Conservation (phyloP, 1,284 basidiomycete genomes). For the Blastosporella zonata region DNA sequence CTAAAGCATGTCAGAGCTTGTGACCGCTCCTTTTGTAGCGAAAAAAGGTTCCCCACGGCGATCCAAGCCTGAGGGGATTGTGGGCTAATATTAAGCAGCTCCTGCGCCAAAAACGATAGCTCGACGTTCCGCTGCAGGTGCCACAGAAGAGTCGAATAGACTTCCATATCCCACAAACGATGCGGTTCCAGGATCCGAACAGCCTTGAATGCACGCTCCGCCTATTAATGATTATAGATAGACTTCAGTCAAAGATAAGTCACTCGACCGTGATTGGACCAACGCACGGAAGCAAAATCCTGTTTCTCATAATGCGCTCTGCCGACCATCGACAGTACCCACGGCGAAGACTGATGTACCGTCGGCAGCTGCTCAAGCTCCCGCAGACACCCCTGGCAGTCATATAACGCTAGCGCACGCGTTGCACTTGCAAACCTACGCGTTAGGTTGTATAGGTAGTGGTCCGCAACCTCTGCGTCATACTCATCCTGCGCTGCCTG, state of each 20-base stretch:
- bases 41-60: constrained; percentile 90
- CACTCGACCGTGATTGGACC: constrained; percentile 12
- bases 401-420: constrained; percentile 70
- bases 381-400: constrained; percentile 69
- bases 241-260: constrained; percentile 26
- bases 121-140: constrained; percentile 80
- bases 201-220: constrained; percentile 82
- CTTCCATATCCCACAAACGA: constrained; percentile 87
- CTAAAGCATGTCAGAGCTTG: constrained; percentile 91
- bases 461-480: constrained; percentile 71
- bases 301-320: constrained; percentile 84
- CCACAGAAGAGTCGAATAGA: constrained; percentile 93
- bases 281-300: constrained; percentile 81
- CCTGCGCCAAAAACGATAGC: constrained; percentile 88
- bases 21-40: constrained; percentile 84
- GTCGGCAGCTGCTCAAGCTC: constrained; percentile 77
- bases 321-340: constrained; percentile 79
- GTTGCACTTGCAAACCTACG: constrained; percentile 79
- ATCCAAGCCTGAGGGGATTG: constrained; percentile 91
- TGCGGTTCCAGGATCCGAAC: constrained; percentile 82
- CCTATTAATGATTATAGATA: constrained; percentile 41
- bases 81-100: constrained; percentile 78
- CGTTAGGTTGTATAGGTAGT: constrained; percentile 80
- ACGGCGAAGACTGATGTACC: constrained; percentile 70
- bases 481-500: constrained; percentile 69